Base-by-base conservation (phyloP, 2,329 filamentous ascomycete genomes). In the Trichoderma semiorbis region DNA sequence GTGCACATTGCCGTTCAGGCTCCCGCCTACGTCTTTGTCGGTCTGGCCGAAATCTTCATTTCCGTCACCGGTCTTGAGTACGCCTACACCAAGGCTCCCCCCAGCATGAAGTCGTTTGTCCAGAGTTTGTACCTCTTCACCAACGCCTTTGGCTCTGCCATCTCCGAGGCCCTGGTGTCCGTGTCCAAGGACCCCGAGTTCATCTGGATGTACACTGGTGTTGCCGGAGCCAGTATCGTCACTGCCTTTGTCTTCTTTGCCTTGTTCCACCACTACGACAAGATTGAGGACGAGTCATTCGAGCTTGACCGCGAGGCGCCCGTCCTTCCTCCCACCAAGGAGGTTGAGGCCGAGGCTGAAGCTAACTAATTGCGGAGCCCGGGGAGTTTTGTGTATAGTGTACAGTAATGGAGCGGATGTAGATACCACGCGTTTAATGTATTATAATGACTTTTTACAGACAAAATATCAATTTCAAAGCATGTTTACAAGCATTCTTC, bases 31-130 rank as follows among this genome's bases (percentile, higher is more conserved):
- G 78, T 90, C 62, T 83, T 90, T 61, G 87, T 89, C 32, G 88
- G 85, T 24, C 79, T 88, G 16, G 84, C 87, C 0, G 88, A 91
- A 78, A 89, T 91, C 71, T 88, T 91, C 76, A 88, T 88, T 61
- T 90, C 88, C 12, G 89, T 93, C 73, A 92, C 91, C 1, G 88
- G 89, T 73, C 85, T 92, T 12, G 91, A 93, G 78, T 93, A 93
- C 75, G 91, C 90, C 21, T 93, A 90, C 81, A 92, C 90, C 77
- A 92, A 93, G 80, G 91, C 91, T 0, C 91, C 91, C 2, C 86
- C 87, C 55, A 88, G 85, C 78, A 92, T 93, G 90, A 88, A 90
- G 78, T 89, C 87, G 0, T 88, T 88, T 83, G 83, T 88, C 34
- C 85, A 85, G 78, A 85, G 85, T 14, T 77, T 91, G n/a, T 90